Percentiles rank a stretch among this genome's conserved stretches.
These are phyloP conservation scores for Kodamaea restingae DNA, from an alignment of 805 yeast species.

Conservation along the genomic window DNA sequence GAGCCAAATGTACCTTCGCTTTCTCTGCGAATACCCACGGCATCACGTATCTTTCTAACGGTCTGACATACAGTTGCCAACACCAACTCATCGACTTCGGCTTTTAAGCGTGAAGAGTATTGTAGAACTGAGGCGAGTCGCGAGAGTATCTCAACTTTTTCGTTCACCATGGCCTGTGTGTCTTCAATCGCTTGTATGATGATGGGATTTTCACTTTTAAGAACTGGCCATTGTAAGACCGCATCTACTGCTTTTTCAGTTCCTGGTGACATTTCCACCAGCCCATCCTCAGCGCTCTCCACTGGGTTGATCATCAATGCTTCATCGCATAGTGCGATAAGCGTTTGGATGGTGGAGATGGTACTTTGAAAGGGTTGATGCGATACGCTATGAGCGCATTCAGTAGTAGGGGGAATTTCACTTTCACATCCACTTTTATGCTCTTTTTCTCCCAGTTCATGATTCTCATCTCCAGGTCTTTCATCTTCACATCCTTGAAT, in stretches of 20 bases:
- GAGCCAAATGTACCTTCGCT: neutral
- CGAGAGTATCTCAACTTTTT: slow-evolving; percentile 65
- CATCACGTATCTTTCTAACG: slow-evolving; percentile 47
- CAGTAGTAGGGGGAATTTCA: neutral
- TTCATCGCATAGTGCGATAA: slow-evolving; percentile 66
- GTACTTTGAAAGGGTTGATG: neutral
- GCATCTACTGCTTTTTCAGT: slow-evolving; percentile 53
- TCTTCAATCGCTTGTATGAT: slow-evolving; percentile 60
- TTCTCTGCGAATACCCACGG: neutral
- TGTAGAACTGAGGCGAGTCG: slow-evolving; percentile 71
- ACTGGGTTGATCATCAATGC: slow-evolving; percentile 67
- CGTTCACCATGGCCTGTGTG: slow-evolving; percentile 55
- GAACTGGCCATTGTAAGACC: slow-evolving; percentile 41
- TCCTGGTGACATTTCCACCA: slow-evolving; percentile 49
- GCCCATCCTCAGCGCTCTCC: slow-evolving; percentile 34
- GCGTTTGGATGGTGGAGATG: slow-evolving; percentile 32
- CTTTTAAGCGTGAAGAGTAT: slow-evolving; percentile 70
- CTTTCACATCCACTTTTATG: no score
- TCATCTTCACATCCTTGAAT: neutral
- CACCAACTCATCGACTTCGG: slow-evolving; percentile 72
- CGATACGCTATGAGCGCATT: no score
- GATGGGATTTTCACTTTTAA: slow-evolving; percentile 61
- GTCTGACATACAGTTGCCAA: slow-evolving; percentile 61
- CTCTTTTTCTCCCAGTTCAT: no score
- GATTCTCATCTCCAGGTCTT: no score